These are phyloP conservation scores for Porodaedalea pini DNA, from an alignment of 1,284 basidiomycete genomes.

Conservation along the genomic window DNA sequence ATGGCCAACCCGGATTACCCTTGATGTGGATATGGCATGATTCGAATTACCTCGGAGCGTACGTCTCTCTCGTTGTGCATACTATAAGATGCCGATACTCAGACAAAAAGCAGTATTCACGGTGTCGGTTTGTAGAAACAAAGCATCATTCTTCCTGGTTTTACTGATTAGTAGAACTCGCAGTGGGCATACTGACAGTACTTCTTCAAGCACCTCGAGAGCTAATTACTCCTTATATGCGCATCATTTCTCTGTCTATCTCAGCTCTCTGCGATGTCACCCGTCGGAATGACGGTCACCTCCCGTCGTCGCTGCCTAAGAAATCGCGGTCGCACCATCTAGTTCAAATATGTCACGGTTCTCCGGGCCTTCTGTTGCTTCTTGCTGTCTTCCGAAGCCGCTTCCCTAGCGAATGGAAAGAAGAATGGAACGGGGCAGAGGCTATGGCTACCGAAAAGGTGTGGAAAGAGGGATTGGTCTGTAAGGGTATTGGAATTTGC, in stretches of 20 bases:
- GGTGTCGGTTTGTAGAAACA: slow-evolving; percentile 10
- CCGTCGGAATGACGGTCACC: slow-evolving; percentile 12
- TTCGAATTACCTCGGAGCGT: slow-evolving; percentile 19
- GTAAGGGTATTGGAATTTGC: slow-evolving; percentile 13
- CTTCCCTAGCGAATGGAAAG: slow-evolving; percentile 7
- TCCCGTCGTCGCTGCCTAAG: slow-evolving; percentile 17
- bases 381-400: slow-evolving; percentile 3
- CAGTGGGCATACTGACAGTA: slow-evolving; percentile 17
- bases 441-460: slow-evolving; percentile 3
- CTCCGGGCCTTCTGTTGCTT: slow-evolving; percentile 13
- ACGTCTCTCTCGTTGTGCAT: background rate
- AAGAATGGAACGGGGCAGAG: slow-evolving; percentile 11
- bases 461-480: slow-evolving; percentile 15
- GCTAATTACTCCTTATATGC: slow-evolving; percentile 8
- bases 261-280: slow-evolving; percentile 8
- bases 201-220: slow-evolving; percentile 17
- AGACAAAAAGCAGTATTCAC: slow-evolving; percentile 2
- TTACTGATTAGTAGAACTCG: background rate
- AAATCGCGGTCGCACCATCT: background rate
- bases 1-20: background rate
- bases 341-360: slow-evolving; percentile 16
- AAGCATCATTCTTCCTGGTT: background rate
- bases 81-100: background rate
- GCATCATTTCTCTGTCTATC: slow-evolving; percentile 1
- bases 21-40: slow-evolving; percentile 20